phyloP scores from a whole-genome alignment of 345 rosid species.

The Garcia nutans region DNA sequence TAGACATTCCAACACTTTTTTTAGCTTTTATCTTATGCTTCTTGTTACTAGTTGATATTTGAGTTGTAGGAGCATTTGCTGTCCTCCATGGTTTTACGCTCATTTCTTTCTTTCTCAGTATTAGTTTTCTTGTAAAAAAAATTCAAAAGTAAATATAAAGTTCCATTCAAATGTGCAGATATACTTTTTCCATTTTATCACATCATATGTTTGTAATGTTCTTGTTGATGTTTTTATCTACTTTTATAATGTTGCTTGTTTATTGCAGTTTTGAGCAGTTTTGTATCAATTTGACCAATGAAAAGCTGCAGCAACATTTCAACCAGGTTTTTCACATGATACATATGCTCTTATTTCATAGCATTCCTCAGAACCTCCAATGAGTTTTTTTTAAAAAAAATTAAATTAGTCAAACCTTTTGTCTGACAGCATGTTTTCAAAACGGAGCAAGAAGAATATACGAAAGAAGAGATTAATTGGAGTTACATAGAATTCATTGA shows the following conservation, averaged over 20 bases:
- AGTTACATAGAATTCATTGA: conserved; percentile 97
- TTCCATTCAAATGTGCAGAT: neutral
- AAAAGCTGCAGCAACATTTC: conserved; percentile 98
- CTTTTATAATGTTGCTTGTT: conserved; percentile 23
- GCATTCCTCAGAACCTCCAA: conserved; percentile 17
- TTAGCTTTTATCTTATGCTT: too few species aligned
- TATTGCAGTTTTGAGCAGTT: conserved; percentile 93
- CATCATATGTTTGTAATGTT: neutral
- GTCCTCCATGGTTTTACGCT: too few species aligned
- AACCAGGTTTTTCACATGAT: conserved; percentile 62
- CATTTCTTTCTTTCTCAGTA: neutral
- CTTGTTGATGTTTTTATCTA: conserved; percentile 12
- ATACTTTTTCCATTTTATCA: neutral
- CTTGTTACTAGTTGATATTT: too few species aligned
- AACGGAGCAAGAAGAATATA: conserved; percentile 99
- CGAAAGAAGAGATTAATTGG: conserved; percentile 95
- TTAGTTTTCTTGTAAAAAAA: too few species aligned
- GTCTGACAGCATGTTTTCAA: conserved; percentile 89
- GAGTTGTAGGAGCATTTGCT: too few species aligned
- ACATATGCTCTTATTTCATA: neutral
- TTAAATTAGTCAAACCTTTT: neutral
- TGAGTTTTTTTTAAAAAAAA: neutral
- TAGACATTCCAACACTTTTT: too few species aligned
- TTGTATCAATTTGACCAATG: conserved; percentile 98
- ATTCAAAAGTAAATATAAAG: too few species aligned